These are phyloP conservation scores for Entomophthora muscae DNA, from an alignment of 371 early-diverging fungal species.

Conservation along the genomic window DNA sequence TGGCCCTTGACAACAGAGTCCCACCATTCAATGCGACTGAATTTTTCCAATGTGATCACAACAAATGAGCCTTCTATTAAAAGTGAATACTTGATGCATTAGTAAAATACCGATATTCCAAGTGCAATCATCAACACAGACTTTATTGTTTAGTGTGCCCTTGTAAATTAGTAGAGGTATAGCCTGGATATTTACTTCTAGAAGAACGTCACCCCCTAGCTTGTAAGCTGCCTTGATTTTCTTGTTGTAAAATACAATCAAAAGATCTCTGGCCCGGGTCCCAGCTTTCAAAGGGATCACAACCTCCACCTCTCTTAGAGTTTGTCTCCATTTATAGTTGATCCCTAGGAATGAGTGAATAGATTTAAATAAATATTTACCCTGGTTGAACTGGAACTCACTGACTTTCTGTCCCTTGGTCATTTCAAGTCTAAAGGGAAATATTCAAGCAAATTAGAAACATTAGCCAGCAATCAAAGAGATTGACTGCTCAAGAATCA, in stretches of 20 bases:
- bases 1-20: slow-evolving; percentile 61
- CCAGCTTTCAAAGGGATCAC: slow-evolving; percentile 53
- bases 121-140: slow-evolving; percentile 65
- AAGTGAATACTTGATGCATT: not conserved
- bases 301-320: slow-evolving; percentile 65
- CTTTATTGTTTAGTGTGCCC: slow-evolving; percentile 49
- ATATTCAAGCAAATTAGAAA: too few species aligned
- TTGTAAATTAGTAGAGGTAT: not conserved
- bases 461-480: too few species aligned
- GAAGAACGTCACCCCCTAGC: slow-evolving; percentile 37
- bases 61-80: slow-evolving; percentile 14
- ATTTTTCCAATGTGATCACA: slow-evolving; percentile 64
- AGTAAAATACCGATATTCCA: slow-evolving; percentile 53
- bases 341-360: too few species aligned
- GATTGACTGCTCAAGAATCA: too few species aligned
- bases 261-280: slow-evolving; percentile 47
- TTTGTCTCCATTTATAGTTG: slow-evolving; percentile 73
- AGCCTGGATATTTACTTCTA: slow-evolving; percentile 23
- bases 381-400: not conserved
- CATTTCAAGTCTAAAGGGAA: too few species aligned
- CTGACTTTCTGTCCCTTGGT: not conserved
- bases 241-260: slow-evolving; percentile 46
- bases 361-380: not conserved
- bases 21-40: slow-evolving; percentile 81
- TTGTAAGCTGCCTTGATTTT: slow-evolving; percentile 52